A percentile compares a stretch with the other conserved stretches of the same genome.
Evolutionary conservation across 2,329 filamentous ascomycete genomes (phyloP).

Genomic region (Penicillium palitans): DNA sequence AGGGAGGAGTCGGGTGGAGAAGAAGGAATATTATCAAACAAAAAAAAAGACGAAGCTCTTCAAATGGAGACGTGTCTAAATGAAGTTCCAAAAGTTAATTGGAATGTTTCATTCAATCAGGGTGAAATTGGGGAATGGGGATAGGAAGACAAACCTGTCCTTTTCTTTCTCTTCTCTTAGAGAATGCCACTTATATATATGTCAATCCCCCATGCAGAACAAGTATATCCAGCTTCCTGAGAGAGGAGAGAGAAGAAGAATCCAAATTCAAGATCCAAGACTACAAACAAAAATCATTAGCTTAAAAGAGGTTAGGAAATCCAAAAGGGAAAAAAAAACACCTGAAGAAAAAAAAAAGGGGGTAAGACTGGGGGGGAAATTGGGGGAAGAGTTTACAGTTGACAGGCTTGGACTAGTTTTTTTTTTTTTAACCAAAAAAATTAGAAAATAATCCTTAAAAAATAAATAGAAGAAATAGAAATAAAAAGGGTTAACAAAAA

Average conservation of each 20-base stretch:
- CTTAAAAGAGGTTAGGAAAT: constrained; percentile 25
- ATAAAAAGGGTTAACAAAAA: constrained; percentile 33
- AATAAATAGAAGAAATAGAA: constrained; percentile 13
- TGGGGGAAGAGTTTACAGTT: constrained; percentile 14
- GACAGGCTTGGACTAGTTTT: not conserved
- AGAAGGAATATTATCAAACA: constrained; percentile 14
- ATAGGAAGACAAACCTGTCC: constrained; percentile 17
- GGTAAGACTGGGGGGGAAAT: constrained; percentile 22
- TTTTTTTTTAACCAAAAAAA: not conserved
- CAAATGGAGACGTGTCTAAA: constrained; percentile 36
- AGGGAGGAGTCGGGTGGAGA: constrained; percentile 6
- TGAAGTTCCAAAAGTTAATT: constrained; percentile 28
- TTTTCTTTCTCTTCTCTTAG: constrained; percentile 6
- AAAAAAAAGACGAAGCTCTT: constrained; percentile 24
- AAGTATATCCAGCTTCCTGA: constrained; percentile 4
- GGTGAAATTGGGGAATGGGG: constrained; percentile 13
- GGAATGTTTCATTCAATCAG: constrained; percentile 31
- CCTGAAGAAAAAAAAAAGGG: constrained; percentile 18
- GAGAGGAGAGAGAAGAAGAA: constrained; percentile 15
- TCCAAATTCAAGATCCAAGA: constrained; percentile 18
- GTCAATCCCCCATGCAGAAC: constrained; percentile 7
- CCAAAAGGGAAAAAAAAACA: constrained; percentile 14
- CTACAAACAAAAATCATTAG: constrained; percentile 23
- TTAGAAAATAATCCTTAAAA: constrained; percentile 12
- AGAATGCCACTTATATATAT: constrained; percentile 24